These are phyloP conservation scores for Lentinula detonsa DNA, from an alignment of 768 basidiomycete species.

Conservation along the genomic window DNA sequence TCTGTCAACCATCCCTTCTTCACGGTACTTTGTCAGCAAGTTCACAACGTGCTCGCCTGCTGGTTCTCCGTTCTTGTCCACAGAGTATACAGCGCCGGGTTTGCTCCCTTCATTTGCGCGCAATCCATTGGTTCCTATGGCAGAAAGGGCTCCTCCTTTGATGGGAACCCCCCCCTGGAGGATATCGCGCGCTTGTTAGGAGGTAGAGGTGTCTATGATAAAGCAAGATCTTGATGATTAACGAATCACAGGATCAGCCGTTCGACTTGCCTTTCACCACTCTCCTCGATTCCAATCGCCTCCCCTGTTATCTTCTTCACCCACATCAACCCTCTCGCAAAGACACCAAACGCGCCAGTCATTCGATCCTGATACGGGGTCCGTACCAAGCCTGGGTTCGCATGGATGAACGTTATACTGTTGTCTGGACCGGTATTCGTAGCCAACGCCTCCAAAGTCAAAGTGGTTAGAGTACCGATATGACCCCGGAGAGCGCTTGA, in stretches of 20 bases:
- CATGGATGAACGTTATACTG: not conserved
- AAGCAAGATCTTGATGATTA: not conserved
- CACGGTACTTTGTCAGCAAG: not conserved
- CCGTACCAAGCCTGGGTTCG: not conserved
- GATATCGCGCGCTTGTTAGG: not conserved
- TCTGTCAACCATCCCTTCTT: not conserved
- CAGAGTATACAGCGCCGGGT: not conserved
- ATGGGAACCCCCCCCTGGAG: not conserved
- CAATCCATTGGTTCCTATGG: not conserved
- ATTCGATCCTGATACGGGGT: not conserved
- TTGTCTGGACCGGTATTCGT: not conserved
- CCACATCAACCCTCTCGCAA: not conserved
- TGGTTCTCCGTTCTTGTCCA: too few species aligned
- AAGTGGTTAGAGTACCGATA: not conserved
- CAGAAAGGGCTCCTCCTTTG: not conserved
- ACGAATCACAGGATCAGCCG: not conserved
- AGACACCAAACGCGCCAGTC: not conserved
- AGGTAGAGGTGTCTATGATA: not conserved
- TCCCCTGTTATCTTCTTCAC: not conserved
- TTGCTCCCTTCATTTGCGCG: not conserved
- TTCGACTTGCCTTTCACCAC: not conserved
- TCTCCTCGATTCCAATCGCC: not conserved
- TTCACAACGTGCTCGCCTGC: too few species aligned
- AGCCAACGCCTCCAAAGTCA: not conserved
- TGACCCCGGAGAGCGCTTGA: not conserved